phyloP scores from a whole-genome alignment of 1,139 yeast genomes.

The Geotrichum restrictum region DNA sequence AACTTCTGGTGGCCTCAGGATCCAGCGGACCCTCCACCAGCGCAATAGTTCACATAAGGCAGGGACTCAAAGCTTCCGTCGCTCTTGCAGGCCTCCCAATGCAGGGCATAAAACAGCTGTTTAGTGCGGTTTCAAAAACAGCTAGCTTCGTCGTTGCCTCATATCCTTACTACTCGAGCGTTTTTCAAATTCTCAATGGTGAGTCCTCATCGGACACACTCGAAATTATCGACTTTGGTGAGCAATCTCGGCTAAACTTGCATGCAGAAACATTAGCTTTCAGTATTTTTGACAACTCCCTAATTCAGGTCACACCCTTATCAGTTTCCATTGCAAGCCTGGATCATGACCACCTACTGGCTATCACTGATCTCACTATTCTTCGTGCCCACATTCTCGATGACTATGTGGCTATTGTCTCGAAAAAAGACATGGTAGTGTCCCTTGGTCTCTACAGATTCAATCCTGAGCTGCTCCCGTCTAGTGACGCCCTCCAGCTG shows the following conservation, averaged over 20 bases:
- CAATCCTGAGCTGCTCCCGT: background rate
- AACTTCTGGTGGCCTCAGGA: constrained; percentile 12
- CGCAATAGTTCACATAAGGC: constrained; percentile 12
- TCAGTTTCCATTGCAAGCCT: background rate
- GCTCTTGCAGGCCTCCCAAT: constrained; percentile 11
- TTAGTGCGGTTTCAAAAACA: background rate
- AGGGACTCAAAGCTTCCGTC: constrained; percentile 11
- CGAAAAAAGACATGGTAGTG: background rate
- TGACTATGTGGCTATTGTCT: background rate
- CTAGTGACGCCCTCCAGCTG: background rate
- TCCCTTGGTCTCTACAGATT: background rate
- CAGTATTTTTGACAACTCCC: background rate
- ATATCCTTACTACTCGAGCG: constrained; percentile 6
- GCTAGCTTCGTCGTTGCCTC: constrained; percentile 9
- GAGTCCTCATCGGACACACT: constrained; percentile 8
- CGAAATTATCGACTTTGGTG: constrained; percentile 13
- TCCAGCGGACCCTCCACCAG: constrained; percentile 7
- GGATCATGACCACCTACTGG: background rate
- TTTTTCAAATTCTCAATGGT: constrained; percentile 3
- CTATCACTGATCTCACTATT: background rate
- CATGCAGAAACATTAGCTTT: constrained; percentile 9
- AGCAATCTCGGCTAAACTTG: background rate
- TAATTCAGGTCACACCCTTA: constrained; percentile 8
- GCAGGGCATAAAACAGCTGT: constrained; percentile 10
- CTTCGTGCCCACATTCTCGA: background rate